Base-by-base conservation (phyloP, 306 rosid species). In the Parietaria judaica region DNA sequence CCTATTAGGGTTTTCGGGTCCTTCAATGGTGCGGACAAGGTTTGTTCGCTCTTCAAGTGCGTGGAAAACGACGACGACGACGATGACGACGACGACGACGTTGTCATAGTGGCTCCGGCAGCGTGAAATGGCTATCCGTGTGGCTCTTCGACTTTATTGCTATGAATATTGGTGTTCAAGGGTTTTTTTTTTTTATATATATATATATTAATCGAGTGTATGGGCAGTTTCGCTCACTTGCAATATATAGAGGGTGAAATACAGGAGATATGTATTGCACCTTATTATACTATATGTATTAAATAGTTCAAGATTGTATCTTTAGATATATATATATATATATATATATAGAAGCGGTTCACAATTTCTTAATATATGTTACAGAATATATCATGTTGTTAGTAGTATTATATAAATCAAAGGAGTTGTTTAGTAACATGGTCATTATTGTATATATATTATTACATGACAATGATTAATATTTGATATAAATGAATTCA, bases 41-140 rank as follows among this genome's bases (percentile, higher is more conserved):
- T 59, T 55, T 54, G 58, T 46, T 14, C 39, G 15, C 62, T 44
- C 54, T 31, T 44, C 59, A 53, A 56, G 8, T 23, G 46, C 15
- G 13, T 36, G 34, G 64, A 52, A 48, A 53, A 36, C 48, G 72
- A 72, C 0, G 76, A 72, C 7, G 71, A 72, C 4, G 71, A 66
- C 10, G 76, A 72, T 8, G 76, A 71, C 10, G 76, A 71, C 44
- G 76, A 71, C 2, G 71, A 72, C 8, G 71, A 53, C 4, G 60
- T 60, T 3, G 64, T 38, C 4, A 68, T 63, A 6, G 76, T 72
- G n/a, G 76, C 76, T 4, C 76, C 76, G 11, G 76, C 76, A 3
- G 76, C 72, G 17, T 72, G 60, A 68, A 14, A 49, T 49, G 47
- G 38, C 14, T 49, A 31, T 58, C 14, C 6, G 51, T 14, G 44